Percentiles rank a stretch among this genome's conserved stretches.
phyloP scores from a whole-genome alignment of 805 yeast genomes.

The Lipomyces yamanashiensis region DNA sequence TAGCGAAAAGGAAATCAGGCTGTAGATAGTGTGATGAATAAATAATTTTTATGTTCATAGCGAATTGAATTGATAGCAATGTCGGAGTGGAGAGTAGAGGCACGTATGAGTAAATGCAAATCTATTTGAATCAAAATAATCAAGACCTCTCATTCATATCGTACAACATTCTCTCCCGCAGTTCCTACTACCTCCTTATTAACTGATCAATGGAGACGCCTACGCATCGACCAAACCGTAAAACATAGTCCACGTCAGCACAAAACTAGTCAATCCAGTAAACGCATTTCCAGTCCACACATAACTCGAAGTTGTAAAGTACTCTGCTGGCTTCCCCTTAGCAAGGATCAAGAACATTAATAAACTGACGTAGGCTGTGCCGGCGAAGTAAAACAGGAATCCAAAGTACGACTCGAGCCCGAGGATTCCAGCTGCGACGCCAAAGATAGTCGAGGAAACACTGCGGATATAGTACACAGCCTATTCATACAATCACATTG shows the following conservation, averaged over 20 bases:
- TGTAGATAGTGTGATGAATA: neutral
- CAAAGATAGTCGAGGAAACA: slow-evolving; percentile 34
- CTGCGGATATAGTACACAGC: slow-evolving; percentile 33
- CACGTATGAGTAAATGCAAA: neutral
- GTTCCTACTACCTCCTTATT: neutral
- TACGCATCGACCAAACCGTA: slow-evolving; percentile 35
- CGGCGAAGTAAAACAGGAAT: slow-evolving; percentile 37
- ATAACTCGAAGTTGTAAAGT: slow-evolving; percentile 49
- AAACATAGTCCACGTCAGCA: slow-evolving; percentile 64
- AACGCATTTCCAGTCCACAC: slow-evolving; percentile 54
- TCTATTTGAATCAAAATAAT: neutral
- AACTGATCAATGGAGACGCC: neutral
- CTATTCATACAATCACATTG: slow-evolving; percentile 7
- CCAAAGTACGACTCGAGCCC: slow-evolving; percentile 36
- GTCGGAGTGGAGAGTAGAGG: neutral
- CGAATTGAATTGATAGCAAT: too few relatives aligned
- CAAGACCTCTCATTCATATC: neutral
- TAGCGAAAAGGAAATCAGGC: neutral
- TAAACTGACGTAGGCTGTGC: slow-evolving; percentile 23
- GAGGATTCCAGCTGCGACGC: slow-evolving; percentile 36
- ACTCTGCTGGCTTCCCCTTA: slow-evolving; percentile 46
- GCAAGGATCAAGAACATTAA: slow-evolving; percentile 44
- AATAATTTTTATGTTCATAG: neutral
- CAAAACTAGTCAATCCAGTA: slow-evolving; percentile 56
- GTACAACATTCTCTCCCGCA: neutral